Evolutionary conservation across 371 early-diverging fungal genomes (phyloP), one percentile per base, ranked within the genome.

Genomic region (Thermomucor indicae-seudaticae): DNA sequence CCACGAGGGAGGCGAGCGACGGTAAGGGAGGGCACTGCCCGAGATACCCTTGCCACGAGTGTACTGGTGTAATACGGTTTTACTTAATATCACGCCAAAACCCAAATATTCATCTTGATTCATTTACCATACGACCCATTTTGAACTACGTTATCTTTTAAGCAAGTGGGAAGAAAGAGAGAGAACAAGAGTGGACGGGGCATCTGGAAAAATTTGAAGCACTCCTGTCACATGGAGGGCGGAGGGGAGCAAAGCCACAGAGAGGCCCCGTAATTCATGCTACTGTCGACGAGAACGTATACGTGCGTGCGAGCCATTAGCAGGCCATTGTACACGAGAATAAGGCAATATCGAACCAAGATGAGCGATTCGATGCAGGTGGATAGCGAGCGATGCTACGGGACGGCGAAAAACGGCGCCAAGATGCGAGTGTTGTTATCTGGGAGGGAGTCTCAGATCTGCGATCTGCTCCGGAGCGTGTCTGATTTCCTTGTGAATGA

Each of bases 21-120:
- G 92, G 87, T 99, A 99, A 74, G 99, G 99, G 72, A 96, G 88
- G 75, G 98, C 97, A 67, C 97, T 95, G 70, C 89, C 81, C 76
- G 96, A 85, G 72, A 98, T 97, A 90, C 99, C 99, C 91, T 97
- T 96, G 68, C 95, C 95, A 69, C 93, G 87, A 81, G 92, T 89
- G 83, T 97, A 93, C 96, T 62, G 56, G 6, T 48, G 17, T 1
- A 38, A 46, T 12, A 35, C 38, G 22, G 16, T 28, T 35, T 14
- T 17, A 16, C 43, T 34, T 19, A 34, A 22, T 16, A 11, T 11
- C 8, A 2, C 20, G n/a, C 8, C 1, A 19, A 40, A 7, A 35
- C 34, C 22, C 6, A 1, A 45, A 38, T 31, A 8, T 14, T 24
- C 11, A 25, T 49, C n/a, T n/a, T n/a, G n/a, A n/a, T n/a, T n/a